Base-by-base conservation (phyloP, 2,329 filamentous ascomycete species). In the Fusarium albidum region DNA sequence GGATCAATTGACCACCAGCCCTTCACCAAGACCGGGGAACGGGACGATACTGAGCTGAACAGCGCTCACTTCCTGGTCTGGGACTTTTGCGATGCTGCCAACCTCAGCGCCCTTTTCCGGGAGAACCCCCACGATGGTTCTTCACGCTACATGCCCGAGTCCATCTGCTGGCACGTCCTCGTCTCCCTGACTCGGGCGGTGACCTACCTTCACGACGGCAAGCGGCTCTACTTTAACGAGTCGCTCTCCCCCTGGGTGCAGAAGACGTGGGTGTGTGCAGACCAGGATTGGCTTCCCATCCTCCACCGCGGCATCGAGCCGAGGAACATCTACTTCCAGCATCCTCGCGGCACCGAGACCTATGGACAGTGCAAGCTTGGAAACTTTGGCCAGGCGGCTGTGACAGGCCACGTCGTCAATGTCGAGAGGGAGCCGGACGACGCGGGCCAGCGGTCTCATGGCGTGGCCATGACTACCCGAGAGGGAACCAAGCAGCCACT, bases 331-430 rank as follows among this genome's bases (percentile, higher is more conserved):
- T 81, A 77, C 64, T 76, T 85, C 59, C 74, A 79, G 65, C 74
- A 79, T 44, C 75, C 80, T 29, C 69, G 71, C 11, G 78, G 77
- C 3, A 66, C 55, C 11, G 81, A 83, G 68, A 77, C 74, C 27
- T 85, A 83, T 61, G 82, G 82, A 1, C 63, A 71, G 25, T 83
- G 81, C 61, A 85, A 83, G 69, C 68, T 85, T 48, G 81, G 81
- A 12, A 75, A 79, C 34, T 82, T 80, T 47, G 63, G 70, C 35
- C 63, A 64, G n/a, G 73, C 75, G 13, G 68, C 66, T 21, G 69
- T 81, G 10, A 75, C 76, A n/a, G 71, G 71, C 34, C 74, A 78
- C 37, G 18, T 47, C 3, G 35, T 64, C 18, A 39, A 45, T 38
- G 18, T 21, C 21, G 21, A 21, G 21, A 21, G 21, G 21, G 21